Evolutionary conservation across 2,329 filamentous ascomycete species (phyloP).

Genomic region (Hypoxylon rubiginosum): DNA sequence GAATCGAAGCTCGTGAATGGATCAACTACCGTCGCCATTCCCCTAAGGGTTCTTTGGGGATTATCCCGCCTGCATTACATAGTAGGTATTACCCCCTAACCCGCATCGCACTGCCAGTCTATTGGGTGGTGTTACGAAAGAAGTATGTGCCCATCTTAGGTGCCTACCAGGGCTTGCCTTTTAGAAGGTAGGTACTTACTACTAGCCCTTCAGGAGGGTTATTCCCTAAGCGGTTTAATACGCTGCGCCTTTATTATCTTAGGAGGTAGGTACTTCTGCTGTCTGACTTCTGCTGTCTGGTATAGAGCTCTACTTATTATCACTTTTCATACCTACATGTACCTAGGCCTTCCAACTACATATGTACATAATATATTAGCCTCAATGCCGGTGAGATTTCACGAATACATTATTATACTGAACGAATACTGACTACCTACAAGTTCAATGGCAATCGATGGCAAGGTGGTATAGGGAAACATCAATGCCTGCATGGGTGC

Average conservation of each 20-base stretch:
- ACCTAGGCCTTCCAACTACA: background rate
- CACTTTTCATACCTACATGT: background rate
- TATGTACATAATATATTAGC: background rate
- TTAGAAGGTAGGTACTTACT: background rate
- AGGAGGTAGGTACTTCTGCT: background rate
- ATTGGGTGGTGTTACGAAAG: constrained; percentile 41
- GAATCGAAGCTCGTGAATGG: constrained; percentile 21
- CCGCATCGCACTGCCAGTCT: constrained; percentile 5
- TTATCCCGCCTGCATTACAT: constrained; percentile 1
- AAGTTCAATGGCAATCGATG: background rate
- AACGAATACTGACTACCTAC: background rate
- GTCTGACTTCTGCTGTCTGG: no score
- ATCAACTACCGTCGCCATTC: background rate
- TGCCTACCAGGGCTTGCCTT: background rate
- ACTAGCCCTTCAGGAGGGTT: background rate
- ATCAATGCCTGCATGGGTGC: constrained; percentile 14
- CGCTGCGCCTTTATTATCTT: constrained; percentile 22
- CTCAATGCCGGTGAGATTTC: background rate
- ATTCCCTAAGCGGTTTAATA: background rate
- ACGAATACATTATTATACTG: constrained; percentile 1
- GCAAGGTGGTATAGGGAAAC: background rate
- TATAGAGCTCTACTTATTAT: background rate
- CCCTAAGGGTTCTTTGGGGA: background rate
- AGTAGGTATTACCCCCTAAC: background rate
- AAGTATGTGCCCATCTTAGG: background rate